Base-by-base conservation (phyloP, 306 rosid species). In the Dalbergia cultrata region DNA sequence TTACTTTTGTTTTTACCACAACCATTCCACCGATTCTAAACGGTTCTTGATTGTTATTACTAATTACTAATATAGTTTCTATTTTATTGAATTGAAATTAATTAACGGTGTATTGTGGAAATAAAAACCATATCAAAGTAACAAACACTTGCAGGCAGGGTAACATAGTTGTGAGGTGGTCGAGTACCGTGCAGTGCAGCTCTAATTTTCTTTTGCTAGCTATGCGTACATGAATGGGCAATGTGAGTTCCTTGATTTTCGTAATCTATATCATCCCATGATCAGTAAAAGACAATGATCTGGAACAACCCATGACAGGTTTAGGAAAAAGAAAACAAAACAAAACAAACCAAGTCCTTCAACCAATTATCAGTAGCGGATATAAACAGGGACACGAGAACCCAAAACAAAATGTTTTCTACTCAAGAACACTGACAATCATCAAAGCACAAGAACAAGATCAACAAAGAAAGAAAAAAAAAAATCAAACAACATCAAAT, bases 41-140 rank as follows among this genome's bases (percentile, higher is more conserved):
- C 70, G 82, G 76, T 72, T 67, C 53, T 75, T 49, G 13, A 12
- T 6, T 49, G 19, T 5, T 53, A 52, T 21, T 35, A 69, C 49
- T 31, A 72, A 63, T 33, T 21, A 21, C 22, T 21, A 21, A 21
- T 21, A 17, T 49, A 75, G 78, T 74, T 79, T 49, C 64, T 79
- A 53, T 67, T 19, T 9, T 41, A 72, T 83, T 19, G 63, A 60
- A 59, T 66, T 78, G 81, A 68, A 74, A 80, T 87, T 63, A 81
- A 77, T 76, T 86, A 79, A 85, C 86, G 44, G 43, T 81, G 89
- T 84, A 86, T 71, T 83, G 22, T 21, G 1, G 22, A 21, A 21
- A 21, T 21, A 21, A 64, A 65, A 63, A 52, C 12, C 19, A 39
- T 21, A 21, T 21, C 22, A 79, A 76, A 73, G 52, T 77, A 85